phyloP scores from a whole-genome alignment of 2,329 filamentous ascomycete genomes.

The Ophiostoma quercus region DNA sequence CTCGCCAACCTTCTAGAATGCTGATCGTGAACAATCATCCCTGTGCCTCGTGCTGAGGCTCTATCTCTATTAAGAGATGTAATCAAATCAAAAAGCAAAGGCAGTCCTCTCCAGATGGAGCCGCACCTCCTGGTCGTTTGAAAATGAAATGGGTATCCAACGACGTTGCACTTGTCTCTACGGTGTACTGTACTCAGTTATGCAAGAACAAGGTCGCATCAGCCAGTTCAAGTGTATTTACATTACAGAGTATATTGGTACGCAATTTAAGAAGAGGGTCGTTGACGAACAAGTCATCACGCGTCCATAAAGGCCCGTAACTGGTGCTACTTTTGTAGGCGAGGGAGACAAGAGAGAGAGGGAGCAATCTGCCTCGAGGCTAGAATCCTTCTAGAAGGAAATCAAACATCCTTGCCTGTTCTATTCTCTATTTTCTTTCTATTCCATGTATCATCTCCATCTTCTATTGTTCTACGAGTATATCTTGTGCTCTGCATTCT shows the following conservation, averaged over 20 bases:
- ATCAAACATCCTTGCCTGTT: background rate
- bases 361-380: too few relatives aligned
- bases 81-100: background rate
- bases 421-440: background rate
- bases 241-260: background rate
- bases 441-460: too few relatives aligned
- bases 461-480: too few relatives aligned
- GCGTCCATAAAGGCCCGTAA: background rate
- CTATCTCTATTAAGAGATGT: background rate
- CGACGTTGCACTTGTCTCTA: background rate
- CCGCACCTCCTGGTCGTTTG: background rate
- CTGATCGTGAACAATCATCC: background rate
- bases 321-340: background rate
- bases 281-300: background rate
- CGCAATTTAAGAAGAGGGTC: background rate
- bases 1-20: background rate
- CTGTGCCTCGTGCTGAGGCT: background rate
- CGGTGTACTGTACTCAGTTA: too few relatives aligned
- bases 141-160: background rate
- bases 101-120: background rate
- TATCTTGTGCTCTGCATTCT: too few relatives aligned
- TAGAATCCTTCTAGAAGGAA: conserved; percentile 6
- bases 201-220: background rate
- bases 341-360: too few relatives aligned
- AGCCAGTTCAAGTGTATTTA: background rate